Evolutionary conservation across 164 flowering plant species (phyloP), one percentile per base, ranked within the genome.

Genomic region (Magnolia changhungtana): DNA sequence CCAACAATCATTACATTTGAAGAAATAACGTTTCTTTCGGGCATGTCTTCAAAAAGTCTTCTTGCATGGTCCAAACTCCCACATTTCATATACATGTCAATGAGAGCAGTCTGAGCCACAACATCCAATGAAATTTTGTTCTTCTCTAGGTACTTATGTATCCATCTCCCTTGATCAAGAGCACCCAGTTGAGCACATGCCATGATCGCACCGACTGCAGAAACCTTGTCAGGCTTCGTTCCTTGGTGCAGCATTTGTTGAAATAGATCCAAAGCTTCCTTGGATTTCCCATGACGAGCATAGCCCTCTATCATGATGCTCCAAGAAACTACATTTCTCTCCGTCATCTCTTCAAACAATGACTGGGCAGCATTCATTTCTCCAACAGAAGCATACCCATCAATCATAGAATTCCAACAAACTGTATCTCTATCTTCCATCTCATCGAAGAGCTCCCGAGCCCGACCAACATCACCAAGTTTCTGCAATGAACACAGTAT

Each of bases 41-140:
- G 63, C 86, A 83, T 85, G 70, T 37, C 37, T 29, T 68, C 66
- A 71, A 85, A 85, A 14, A 81, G 4, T 50, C 45, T 29, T 23
- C 75, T 8, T 13, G 87, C 88, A 76, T 75, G 80, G 14, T 83
- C 78, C 18, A 77, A 19, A 72, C 83, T 74, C 29, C 84, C 86
- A 11, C 87, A 84, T 70, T 83, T 86, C 81, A 76, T 72, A 74
- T 84, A 83, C 88, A 86, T 86, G 78, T 86, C 87, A 51, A 86
- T 50, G 2, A 84, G 69, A 61, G 88, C 80, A 9, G 87, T 86
- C 37, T 78, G 76, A 67, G 81, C 83, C 45, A 80, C 79, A 16
- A 84, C 8, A 75, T 86, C 85, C 50, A 72, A 50, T 11, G 11
- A 16, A 14, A 81, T 67, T 72, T 68, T 75, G 50, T 78, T 78